A percentile compares a stretch with the other conserved stretches of the same genome.
Conservation (phyloP, 257 asterid genomes). For the Fraxinus pennsylvanica region DNA sequence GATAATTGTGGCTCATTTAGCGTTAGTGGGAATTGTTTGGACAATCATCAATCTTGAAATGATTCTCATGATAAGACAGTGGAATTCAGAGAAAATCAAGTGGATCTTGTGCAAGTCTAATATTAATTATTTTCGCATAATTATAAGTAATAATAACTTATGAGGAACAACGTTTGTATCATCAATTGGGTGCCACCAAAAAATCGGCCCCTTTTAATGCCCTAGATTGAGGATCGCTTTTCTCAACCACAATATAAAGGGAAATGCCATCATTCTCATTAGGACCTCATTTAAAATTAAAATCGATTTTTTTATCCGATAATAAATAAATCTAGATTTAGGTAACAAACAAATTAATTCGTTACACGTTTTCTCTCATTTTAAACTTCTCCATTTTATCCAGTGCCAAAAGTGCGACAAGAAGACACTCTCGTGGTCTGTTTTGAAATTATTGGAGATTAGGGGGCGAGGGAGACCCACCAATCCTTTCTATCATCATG, state of each 20-base stretch:
- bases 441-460: not conserved
- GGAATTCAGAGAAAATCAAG: not conserved
- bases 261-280: not conserved
- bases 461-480: not conserved
- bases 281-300: too few species aligned
- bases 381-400: not conserved
- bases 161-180: not conserved
- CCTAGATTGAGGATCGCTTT: not conserved
- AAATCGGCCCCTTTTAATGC: not conserved
- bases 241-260: not conserved
- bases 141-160: not conserved
- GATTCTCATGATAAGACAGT: conserved; percentile 1
- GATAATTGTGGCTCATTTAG: not conserved
- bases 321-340: too few species aligned
- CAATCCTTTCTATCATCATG: not conserved
- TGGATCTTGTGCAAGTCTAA: not conserved
- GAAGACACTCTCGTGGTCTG: not conserved
- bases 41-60: not conserved
- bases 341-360: too few species aligned
- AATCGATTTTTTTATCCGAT: too few species aligned
- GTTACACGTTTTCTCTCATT: not conserved
- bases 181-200: not conserved
- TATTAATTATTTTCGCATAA: not conserved
- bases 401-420: too few species aligned
- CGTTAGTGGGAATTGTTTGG: not conserved